Percentiles rank a stretch among this genome's conserved stretches.
Conservation (phyloP, 768 basidiomycete species). For the Rhodotorula kratochvilovae region DNA sequence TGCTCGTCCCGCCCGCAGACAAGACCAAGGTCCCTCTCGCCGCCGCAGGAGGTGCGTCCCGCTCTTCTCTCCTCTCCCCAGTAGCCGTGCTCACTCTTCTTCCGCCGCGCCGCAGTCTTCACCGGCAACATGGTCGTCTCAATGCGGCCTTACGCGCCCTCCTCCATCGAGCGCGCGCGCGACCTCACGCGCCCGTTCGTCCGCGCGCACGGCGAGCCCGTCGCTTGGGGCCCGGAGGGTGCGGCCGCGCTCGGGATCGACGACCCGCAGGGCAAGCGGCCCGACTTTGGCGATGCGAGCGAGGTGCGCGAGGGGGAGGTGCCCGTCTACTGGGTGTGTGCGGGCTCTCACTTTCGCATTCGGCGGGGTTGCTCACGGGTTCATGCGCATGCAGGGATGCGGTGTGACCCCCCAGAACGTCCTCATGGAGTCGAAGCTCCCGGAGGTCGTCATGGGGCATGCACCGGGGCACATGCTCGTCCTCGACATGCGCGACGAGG, state of each 20-base stretch:
- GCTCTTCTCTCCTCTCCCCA: too few relatives aligned
- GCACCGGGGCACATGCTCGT: constrained; percentile 43
- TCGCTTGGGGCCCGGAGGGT: constrained; percentile 40
- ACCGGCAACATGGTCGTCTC: constrained; percentile 49
- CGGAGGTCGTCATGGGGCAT: constrained; percentile 39
- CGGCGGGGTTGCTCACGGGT: background rate
- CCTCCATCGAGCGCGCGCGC: constrained; percentile 25
- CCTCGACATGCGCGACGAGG: constrained; percentile 40
- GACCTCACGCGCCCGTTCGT: constrained; percentile 39
- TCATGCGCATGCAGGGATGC: background rate
- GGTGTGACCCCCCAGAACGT: constrained; percentile 34
- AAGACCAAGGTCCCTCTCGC: constrained; percentile 21
- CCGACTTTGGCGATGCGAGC: constrained; percentile 42
- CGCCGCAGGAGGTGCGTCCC: constrained; percentile 6
- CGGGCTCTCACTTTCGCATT: background rate
- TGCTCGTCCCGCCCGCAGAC: background rate
- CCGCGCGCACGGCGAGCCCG: constrained; percentile 43
- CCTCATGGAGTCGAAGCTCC: constrained; percentile 36
- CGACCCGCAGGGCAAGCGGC: constrained; percentile 17
- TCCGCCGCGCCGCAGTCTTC: constrained; percentile 22
- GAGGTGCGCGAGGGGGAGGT: constrained; percentile 42
- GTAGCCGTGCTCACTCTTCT: too few relatives aligned
- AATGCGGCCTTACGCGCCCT: constrained; percentile 42
- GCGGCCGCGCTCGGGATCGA: constrained; percentile 39
- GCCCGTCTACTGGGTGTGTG: constrained; percentile 45